A percentile compares a stretch with the other conserved stretches of the same genome.
phyloP scores from a whole-genome alignment of 768 basidiomycete species.

The Rhizopogon vulgaris region DNA sequence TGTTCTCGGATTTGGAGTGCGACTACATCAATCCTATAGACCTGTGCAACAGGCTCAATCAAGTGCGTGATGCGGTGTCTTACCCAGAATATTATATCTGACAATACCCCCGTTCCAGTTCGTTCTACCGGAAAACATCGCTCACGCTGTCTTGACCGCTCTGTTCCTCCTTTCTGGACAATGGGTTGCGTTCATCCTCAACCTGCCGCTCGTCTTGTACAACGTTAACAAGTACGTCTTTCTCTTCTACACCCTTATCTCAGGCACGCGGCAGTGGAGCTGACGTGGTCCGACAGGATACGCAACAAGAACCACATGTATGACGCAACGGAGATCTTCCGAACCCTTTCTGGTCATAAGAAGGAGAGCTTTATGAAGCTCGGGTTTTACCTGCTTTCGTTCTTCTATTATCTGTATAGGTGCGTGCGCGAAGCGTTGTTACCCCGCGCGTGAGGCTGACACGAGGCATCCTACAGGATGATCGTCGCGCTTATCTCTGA shows the following conservation, averaged over 20 bases:
- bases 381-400: constrained; percentile 86
- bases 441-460: neutral
- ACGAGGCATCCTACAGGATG: constrained; percentile 45
- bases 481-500: constrained; percentile 83
- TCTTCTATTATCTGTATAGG: constrained; percentile 91
- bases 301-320: constrained; percentile 95
- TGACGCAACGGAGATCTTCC: constrained; percentile 98
- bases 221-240: constrained; percentile 88
- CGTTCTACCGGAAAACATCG: constrained; percentile 92
- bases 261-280: neutral
- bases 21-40: constrained; percentile 99
- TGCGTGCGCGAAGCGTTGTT: constrained; percentile 30
- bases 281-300: constrained; percentile 49
- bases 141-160: constrained; percentile 85
- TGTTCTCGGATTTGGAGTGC: constrained; percentile 99
- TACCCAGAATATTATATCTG: neutral
- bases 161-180: constrained; percentile 94
- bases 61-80: constrained; percentile 44
- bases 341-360: constrained; percentile 89
- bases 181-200: constrained; percentile 90
- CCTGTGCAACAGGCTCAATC: constrained; percentile 98
- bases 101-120: constrained; percentile 50
- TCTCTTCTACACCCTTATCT: neutral
- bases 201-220: constrained; percentile 80
- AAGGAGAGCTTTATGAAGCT: constrained; percentile 95